Conservation (phyloP, 2,329 filamentous ascomycete genomes). For the Aspergillus floridensis region DNA sequence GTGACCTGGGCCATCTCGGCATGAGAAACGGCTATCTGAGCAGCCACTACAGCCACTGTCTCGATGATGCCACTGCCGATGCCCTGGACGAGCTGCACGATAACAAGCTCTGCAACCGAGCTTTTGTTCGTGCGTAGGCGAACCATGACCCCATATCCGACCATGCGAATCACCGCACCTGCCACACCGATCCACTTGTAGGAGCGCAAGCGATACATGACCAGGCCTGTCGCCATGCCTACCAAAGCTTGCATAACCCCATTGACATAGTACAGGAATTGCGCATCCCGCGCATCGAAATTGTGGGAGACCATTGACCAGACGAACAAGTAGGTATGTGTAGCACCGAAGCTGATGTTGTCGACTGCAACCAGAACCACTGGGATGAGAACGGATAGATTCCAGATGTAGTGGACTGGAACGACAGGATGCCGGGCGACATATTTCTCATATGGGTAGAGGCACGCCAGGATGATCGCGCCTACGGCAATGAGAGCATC, state of each 20-base stretch:
- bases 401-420: conserved; percentile 47
- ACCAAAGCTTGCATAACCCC: conserved; percentile 46
- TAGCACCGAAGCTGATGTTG: conserved; percentile 44
- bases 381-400: conserved; percentile 43
- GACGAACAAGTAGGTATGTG: conserved; percentile 50
- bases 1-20: conserved; percentile 50
- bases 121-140: conserved; percentile 47
- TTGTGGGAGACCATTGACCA: conserved; percentile 48
- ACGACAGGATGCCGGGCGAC: conserved; percentile 47
- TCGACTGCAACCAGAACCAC: conserved; percentile 44
- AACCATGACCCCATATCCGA: conserved; percentile 54
- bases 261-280: conserved; percentile 42
- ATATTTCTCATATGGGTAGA: conserved; percentile 51
- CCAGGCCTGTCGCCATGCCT: conserved; percentile 40
- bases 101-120: conserved; percentile 46
- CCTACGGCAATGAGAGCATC: conserved; percentile 47
- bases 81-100: conserved; percentile 51
- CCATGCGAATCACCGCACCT: conserved; percentile 43
- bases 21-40: conserved; percentile 48
- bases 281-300: conserved; percentile 42
- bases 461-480: conserved; percentile 39
- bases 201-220: conserved; percentile 44
- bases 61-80: conserved; percentile 49
- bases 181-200: conserved; percentile 50
- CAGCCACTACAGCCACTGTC: conserved; percentile 44